phyloP scores from a whole-genome alignment of 1,284 basidiomycete genomes.

The Xanthoconium separans region DNA sequence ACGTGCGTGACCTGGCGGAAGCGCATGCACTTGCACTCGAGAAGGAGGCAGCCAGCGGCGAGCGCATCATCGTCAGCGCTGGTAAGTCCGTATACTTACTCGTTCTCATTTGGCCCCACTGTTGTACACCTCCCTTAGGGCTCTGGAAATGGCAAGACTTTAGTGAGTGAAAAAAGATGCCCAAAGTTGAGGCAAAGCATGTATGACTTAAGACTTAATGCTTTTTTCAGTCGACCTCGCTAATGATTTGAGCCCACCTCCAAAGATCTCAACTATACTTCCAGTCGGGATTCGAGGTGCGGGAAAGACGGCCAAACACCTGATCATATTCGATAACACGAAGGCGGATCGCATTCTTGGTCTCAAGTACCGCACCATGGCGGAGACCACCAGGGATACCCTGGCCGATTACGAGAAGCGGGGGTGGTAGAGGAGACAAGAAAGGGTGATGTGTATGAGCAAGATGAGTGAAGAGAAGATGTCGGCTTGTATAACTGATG shows the following conservation, averaged over 20 bases:
- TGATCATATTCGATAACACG: conserved; percentile 29
- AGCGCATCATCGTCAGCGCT: conserved; percentile 53
- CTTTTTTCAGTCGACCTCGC: conserved; percentile 27
- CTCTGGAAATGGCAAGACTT: conserved; percentile 34
- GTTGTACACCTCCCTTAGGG: conserved; percentile 6
- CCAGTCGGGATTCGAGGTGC: conserved; percentile 35
- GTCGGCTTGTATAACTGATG: too few relatives aligned
- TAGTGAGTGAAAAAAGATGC: conserved; percentile 14
- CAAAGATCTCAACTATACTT: conserved; percentile 19
- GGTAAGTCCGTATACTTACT: conserved; percentile 26
- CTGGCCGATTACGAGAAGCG: conserved; percentile 40
- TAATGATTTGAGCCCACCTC: conserved; percentile 25
- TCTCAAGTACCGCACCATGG: conserved; percentile 44
- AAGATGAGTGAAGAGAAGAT: too few relatives aligned
- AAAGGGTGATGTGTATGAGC: too few relatives aligned
- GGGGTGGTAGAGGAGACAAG: conserved; percentile 31
- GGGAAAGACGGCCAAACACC: conserved; percentile 36
- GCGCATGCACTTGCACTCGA: conserved; percentile 57
- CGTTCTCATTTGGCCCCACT: not conserved
- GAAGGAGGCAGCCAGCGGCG: conserved; percentile 53
- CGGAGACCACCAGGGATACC: conserved; percentile 42
- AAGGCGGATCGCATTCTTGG: conserved; percentile 47
- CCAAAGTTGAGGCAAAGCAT: not conserved
- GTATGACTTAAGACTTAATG: not conserved
- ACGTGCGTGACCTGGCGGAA: conserved; percentile 48